Evolutionary conservation across 2,329 filamentous ascomycete species (phyloP), one percentile per base, ranked within the genome.

Genomic region (Pseudogymnoascus sp.): DNA sequence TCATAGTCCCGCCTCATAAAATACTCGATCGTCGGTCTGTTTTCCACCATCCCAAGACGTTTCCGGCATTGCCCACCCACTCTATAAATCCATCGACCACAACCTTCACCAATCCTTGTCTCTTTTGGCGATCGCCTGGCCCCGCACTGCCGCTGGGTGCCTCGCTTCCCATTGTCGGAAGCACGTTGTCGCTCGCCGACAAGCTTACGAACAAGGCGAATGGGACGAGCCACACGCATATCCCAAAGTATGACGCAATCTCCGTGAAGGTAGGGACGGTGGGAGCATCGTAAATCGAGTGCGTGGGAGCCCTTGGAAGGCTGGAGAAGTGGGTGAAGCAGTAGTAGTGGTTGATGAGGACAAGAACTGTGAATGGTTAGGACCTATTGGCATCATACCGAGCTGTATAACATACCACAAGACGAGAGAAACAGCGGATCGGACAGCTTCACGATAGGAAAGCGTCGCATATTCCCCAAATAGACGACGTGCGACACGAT

Each of bases 211-310:
- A 99, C 11, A 99, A 81, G 13, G 92, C 86, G 72, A 99, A 99
- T 0, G 94, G 94, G 0, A 97, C 90, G 1, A 99, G 81, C 94
- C 94, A 99, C 0, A 99, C 92, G 69, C 92, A 96, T 1, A 99
- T 79, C 0, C 94, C 94, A 71, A 99, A 99, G 75, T 94, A 99
- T 0, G 90, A 93, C 0, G 94, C 92, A 47, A 97, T 94, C 77
- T 97, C 91, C 15, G 90, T 92, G 73, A 99, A 99, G 37, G 84
- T 87, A 0, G 94, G 94, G 72, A 69, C 41, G 67, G 66, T 11
- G 61, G 79, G 77, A 62, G 80, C 78, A 66, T 90, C 84, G 71
- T 88, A 87, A 71, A 83, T 81, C 3, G 81, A 78, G 69, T 82
- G 79, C 61, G 81, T 75, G 74, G 86, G 84, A 60, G 74, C 75